These are phyloP conservation scores for Tetrahymena thermophila DNA, from an alignment of 73 alveolate species.

Conservation along the genomic window DNA sequence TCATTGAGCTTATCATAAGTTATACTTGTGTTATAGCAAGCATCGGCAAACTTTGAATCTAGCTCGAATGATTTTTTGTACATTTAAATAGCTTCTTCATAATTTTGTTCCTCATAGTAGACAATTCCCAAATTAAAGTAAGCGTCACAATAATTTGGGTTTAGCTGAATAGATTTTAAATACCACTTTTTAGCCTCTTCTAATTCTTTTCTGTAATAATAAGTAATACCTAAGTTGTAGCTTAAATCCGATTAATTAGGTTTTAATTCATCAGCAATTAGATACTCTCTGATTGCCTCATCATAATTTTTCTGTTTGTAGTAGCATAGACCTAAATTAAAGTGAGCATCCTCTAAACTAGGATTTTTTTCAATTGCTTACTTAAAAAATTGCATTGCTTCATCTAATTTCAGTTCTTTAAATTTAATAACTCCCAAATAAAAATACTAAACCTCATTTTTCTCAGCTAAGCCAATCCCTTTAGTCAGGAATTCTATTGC, in stretches of 20 bases:
- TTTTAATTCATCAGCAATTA: not conserved
- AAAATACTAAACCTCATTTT: not conserved
- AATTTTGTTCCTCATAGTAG: no score
- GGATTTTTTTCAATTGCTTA: not conserved
- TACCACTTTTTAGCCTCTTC: conserved; percentile 51
- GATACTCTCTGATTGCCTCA: not conserved
- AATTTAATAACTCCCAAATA: not conserved
- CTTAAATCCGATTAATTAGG: not conserved
- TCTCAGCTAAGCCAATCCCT: not conserved
- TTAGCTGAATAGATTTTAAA: not conserved
- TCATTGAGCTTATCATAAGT: no score
- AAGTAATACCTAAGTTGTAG: not conserved
- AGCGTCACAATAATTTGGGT: no score
- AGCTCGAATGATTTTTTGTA: no score
- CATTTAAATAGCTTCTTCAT: no score
- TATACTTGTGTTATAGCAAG: no score
- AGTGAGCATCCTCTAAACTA: not conserved
- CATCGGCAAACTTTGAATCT: no score
- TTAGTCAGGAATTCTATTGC: not conserved
- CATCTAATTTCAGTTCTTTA: not conserved
- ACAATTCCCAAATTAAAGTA: no score
- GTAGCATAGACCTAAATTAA: not conserved
- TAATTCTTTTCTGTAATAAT: not conserved
- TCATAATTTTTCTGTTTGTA: not conserved
- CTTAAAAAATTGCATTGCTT: not conserved